Evolutionary conservation across 441 rosid species (phyloP).

Genomic region (Mallotus repandus): DNA sequence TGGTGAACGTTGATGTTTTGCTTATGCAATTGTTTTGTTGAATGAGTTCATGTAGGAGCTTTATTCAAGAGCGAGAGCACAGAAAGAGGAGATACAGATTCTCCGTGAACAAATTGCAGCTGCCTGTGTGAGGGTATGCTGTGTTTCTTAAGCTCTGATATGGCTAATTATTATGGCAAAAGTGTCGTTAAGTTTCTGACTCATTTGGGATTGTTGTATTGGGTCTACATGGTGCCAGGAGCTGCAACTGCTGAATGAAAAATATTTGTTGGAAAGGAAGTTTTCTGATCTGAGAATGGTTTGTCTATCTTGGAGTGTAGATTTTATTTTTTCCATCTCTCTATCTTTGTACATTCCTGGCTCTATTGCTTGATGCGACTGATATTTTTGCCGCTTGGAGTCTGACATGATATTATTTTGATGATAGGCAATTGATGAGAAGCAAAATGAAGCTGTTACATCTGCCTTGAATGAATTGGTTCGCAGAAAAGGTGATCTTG

Average conservation of each 20-base stretch:
- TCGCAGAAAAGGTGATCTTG: slow-evolving; percentile 80
- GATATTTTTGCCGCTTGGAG: slow-evolving; percentile 16
- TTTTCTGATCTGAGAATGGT: slow-evolving; percentile 94
- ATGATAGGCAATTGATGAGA: slow-evolving; percentile 84
- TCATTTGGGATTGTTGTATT: slow-evolving; percentile 22
- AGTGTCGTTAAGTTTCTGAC: slow-evolving; percentile 20
- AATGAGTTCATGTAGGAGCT: slow-evolving; percentile 51
- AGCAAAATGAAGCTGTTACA: slow-evolving; percentile 74
- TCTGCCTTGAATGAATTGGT: slow-evolving; percentile 74
- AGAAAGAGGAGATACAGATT: slow-evolving; percentile 69
- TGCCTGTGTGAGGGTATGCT: slow-evolving; percentile 70
- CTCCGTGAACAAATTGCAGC: slow-evolving; percentile 77
- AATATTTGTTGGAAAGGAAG: slow-evolving; percentile 77
- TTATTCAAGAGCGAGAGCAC: slow-evolving; percentile 55
- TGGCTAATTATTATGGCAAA: slow-evolving; percentile 3
- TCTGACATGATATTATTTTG: slow-evolving; percentile 32
- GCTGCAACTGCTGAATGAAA: slow-evolving; percentile 78
- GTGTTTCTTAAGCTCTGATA: slow-evolving; percentile 15
- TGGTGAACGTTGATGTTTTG: slow-evolving; percentile 19
- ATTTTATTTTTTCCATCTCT: background rate
- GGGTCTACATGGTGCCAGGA: slow-evolving; percentile 56
- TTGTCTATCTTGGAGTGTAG: slow-evolving; percentile 30
- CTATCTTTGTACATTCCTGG: background rate
- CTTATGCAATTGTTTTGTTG: slow-evolving; percentile 11
- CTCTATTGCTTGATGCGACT: slow-evolving; percentile 14